Evolutionary conservation across 2,329 filamentous ascomycete genomes (phyloP), one percentile per base, ranked within the genome.

Genomic region (Stagonosporopsis cucurbitacearum): DNA sequence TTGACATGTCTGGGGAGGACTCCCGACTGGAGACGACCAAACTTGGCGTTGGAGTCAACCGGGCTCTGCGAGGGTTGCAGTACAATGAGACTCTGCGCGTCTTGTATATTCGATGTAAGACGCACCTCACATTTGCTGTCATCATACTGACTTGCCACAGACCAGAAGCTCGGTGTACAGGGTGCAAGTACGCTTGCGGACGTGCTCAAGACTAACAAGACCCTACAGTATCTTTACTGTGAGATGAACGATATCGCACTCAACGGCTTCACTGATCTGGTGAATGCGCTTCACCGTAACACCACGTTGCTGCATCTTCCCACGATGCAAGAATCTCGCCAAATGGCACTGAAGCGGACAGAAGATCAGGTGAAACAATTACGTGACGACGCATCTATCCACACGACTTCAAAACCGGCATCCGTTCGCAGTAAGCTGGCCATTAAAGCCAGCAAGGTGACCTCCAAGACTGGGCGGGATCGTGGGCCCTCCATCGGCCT

Each of bases 201-300:
- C 17, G 87, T 91, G 15, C 76, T 91, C 32, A 85, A 88, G 65
- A 80, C 80, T 58, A 91, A 91, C 65, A 79, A 74, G 2, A 84
- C 82, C 1, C 75, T 91, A 5, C 80, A 82, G 23, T 85, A 90
- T 68, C 79, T 91, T 6, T 81, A 89, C 64, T 91, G 88, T 71
- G 87, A 88, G 59, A 86, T 88, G 70, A 91, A 91, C 66, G 85
- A 86, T 50, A 88, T 90, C 51, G 87, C 86, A 41, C 78, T 90
- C n/a, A 85, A 88, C 60, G 87, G 86, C 1, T 87, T 89, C 60
- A 89, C 86, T 0, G 86, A 87, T 47, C 76, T 90, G 6, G 85
- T 91, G 45, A 88, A 90, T 65, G 82, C 86, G 17, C 75, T 91
- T n/a, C 82, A 87, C 56, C 82, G 81, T 37, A 91, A 91, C 65